Conservation (phyloP, 192 early-diverging fungal genomes). For the Allomyces javanicus region DNA sequence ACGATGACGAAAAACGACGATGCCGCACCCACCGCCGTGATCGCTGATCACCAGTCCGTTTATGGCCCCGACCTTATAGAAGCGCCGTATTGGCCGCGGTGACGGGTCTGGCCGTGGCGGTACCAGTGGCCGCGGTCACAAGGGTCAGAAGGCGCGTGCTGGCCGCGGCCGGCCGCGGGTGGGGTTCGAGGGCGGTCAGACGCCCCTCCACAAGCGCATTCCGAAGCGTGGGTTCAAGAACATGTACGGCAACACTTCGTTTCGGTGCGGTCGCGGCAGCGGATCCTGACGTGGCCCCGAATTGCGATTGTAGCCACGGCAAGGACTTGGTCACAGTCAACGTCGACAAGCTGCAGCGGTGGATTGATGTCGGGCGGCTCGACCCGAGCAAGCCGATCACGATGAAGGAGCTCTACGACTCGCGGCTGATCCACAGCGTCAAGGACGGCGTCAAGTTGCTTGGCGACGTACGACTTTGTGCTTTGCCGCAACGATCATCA, state of each 20-base stretch:
- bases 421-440: conserved; percentile 45
- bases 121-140: conserved; percentile 75
- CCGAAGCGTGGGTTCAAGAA: conserved; percentile 76
- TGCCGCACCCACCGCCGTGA: background rate
- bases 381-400: conserved; percentile 64
- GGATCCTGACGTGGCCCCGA: conserved; percentile 8
- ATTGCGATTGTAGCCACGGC: conserved; percentile 16
- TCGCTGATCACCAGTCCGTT: background rate
- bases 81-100: conserved; percentile 56
- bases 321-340: conserved; percentile 52
- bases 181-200: conserved; percentile 87
- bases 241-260: conserved; percentile 1
- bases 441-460: conserved; percentile 76
- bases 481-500: background rate
- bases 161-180: conserved; percentile 56
- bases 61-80: conserved; percentile 8
- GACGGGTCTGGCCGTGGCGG: conserved; percentile 73
- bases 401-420: conserved; percentile 48
- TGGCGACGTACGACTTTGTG: conserved; percentile 23
- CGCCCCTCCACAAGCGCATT: conserved; percentile 54
- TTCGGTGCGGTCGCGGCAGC: background rate
- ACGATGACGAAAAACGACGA: background rate
- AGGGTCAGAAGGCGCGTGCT: conserved; percentile 68
- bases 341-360: conserved; percentile 78
- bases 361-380: conserved; percentile 66